Percentiles rank a stretch among this genome's conserved stretches.
phyloP scores from a whole-genome alignment of 108 stramenopile genomes.

The Nitzschia sp. region DNA sequence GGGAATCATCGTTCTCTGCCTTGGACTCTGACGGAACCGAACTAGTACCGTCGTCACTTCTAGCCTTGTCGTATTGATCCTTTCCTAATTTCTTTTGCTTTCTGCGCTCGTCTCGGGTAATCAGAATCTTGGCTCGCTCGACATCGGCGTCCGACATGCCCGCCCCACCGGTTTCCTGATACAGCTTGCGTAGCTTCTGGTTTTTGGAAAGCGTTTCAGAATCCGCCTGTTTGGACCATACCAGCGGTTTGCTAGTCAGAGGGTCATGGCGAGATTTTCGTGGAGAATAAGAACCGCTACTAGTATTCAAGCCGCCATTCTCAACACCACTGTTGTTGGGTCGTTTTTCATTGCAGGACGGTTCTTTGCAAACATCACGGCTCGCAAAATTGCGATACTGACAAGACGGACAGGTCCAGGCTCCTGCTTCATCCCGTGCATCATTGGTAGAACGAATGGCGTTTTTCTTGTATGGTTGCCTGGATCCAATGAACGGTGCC shows the following conservation, averaged over 20 bases:
- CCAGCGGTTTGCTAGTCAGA: slow-evolving; percentile 19
- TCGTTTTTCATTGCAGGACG: slow-evolving; percentile 18
- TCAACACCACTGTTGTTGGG: not conserved
- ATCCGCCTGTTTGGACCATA: slow-evolving; percentile 35
- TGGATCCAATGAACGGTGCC: too few species aligned
- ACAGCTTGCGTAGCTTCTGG: slow-evolving; percentile 26
- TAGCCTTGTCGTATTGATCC: not conserved
- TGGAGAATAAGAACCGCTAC: not conserved
- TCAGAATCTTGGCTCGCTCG: slow-evolving; percentile 31
- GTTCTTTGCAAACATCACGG: slow-evolving; percentile 19
- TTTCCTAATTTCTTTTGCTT: slow-evolving; percentile 2
- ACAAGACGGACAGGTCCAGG: slow-evolving; percentile 20
- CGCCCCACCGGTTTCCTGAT: slow-evolving; percentile 26
- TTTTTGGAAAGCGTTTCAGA: slow-evolving; percentile 11
- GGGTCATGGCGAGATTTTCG: slow-evolving; percentile 16
- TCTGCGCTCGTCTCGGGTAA: slow-evolving; percentile 34
- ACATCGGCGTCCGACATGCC: slow-evolving; percentile 28
- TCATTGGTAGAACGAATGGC: not conserved
- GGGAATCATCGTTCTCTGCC: not conserved
- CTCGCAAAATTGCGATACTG: slow-evolving; percentile 23
- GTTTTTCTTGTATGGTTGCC: too few species aligned
- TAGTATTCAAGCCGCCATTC: not conserved
- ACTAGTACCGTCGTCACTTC: not conserved
- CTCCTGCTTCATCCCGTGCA: slow-evolving; percentile 10
- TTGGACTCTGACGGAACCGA: not conserved